Evolutionary conservation across 805 yeast genomes (phyloP).

Genomic region (Ogataea minuta): DNA sequence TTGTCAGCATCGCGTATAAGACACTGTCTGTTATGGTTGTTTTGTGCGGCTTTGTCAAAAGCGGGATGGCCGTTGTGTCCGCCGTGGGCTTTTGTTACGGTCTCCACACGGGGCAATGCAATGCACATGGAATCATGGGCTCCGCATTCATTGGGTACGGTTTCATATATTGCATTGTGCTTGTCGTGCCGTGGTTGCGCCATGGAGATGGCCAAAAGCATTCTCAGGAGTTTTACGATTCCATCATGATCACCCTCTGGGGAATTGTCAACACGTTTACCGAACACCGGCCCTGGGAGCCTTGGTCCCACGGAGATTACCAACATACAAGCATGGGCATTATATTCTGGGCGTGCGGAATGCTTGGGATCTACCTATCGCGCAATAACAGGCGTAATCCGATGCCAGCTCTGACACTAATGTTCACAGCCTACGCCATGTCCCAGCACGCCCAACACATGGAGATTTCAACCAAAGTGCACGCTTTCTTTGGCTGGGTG

Average conservation of each 20-base stretch:
- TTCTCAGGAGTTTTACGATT: constrained; percentile 85
- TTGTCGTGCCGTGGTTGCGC: constrained; percentile 75
- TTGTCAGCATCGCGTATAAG: constrained; percentile 40
- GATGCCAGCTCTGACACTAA: constrained; percentile 76
- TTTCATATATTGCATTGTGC: constrained; percentile 59
- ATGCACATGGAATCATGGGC: constrained; percentile 98
- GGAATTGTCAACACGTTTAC: constrained; percentile 94
- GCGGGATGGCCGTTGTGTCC: constrained; percentile 78
- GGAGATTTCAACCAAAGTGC: constrained; percentile 80
- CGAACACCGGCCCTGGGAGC: constrained; percentile 89
- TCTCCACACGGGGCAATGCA: constrained; percentile 86
- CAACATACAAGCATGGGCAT: constrained; percentile 97
- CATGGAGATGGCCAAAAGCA: constrained; percentile 42
- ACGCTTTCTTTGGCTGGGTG: constrained; percentile 78
- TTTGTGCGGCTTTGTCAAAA: constrained; percentile 73
- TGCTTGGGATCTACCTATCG: constrained; percentile 76
- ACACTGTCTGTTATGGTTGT: constrained; percentile 45
- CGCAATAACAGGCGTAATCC: constrained; percentile 66
- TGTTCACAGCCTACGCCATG: constrained; percentile 95
- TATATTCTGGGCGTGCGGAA: constrained; percentile 94
- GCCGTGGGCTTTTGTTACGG: constrained; percentile 85
- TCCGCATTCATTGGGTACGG: constrained; percentile 82
- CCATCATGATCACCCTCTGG: constrained; percentile 78
- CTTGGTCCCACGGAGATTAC: constrained; percentile 89
- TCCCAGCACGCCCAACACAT: constrained; percentile 80